Evolutionary conservation across 192 early-diverging fungal genomes (phyloP), one percentile per base, ranked within the genome.

Genomic region (Lobulomyces angularis): DNA sequence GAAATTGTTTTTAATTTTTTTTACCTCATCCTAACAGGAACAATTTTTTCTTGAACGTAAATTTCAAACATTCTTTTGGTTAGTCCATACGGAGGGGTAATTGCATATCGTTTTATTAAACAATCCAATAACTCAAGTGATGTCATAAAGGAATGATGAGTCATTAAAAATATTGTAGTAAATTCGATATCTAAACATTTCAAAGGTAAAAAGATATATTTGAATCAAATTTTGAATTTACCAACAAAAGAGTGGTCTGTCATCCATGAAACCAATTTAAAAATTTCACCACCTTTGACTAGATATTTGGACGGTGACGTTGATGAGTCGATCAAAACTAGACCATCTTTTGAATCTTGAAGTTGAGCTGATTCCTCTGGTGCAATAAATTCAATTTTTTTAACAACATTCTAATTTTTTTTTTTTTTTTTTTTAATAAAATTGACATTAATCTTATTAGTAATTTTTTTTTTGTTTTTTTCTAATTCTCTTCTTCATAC

Each of bases 91-190:
- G 66, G 70, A 9, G 64, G 54, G 0, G 53, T 55, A 17, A 71
- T 55, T 34, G 22, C 53, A 38, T 73, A 73, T 41, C 67, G 42
- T 14, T 41, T 36, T 8, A 53, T 37, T 21, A 73, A 41, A 2
- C 47, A 41, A 32, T 70, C 56, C 41, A 73, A 34, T 5, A 75
- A 43, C 27, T 66, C 58, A 16, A 53, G 28, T 3, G 66, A 67
- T 12, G 72, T 70, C 1, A 59, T 67, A 34, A 75, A 66, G 1
- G 72, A 75, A 38, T 75, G 72, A 43, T 75, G 72, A 6, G 72
- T 76, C 21, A 74, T 17, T 7, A 75, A 23, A 5, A 75, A 48
- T 7, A 49, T 50, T 20, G 37, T 29, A 1, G 37, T 41, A 34
- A 64, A 57, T 6, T 73, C 67, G 0, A 28, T 25, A 23, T 73